Base-by-base conservation (phyloP, 192 early-diverging fungal genomes). In the Coemansia pectinata region DNA sequence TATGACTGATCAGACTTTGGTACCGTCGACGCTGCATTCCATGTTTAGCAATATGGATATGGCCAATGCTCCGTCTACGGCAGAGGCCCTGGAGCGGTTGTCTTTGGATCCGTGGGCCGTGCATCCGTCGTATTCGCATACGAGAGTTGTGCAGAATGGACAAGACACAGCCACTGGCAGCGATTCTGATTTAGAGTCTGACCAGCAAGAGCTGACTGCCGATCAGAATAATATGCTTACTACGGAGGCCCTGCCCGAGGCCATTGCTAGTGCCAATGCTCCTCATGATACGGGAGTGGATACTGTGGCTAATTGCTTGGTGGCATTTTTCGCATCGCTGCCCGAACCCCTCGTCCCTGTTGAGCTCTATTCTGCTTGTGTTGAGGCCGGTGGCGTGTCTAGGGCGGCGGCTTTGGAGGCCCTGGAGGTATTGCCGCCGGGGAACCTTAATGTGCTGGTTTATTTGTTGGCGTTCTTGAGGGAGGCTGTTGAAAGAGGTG, bases 401-500 rank as follows among this genome's bases (percentile, higher is more conserved):
- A 85, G 42, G 34, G 77, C 65, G 5, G 71, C 73, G 2, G 78
- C 71, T 12, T 69, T 85, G 58, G 85, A 92, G 73, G 81, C 87
- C 11, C 76, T 88, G 10, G 83, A 87, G 73, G 66, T 74, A 19
- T 65, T 94, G 68, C 90, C 93, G 8, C 76, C 84, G 0, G 84
- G 87, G 15, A 88, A 91, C 81, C 87, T 88, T 25, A 91, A 92
- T 63, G 90, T 91, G 2, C 89, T 97, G 44, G 84, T 91, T 27
- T 97, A 95, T 67, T 63, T 97, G 40, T 85, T 88, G n/a, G 87
- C 87, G 23, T 95, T 97, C 65, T 71, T 97, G 61, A 70, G 86
- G 12, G 93, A 94, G 62, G 83, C 72, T 4, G 33, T 83, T 82
- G 62, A 86, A 40, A 61, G 73, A 23, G 81, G 81, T 4, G 75